Evolutionary conservation across 345 rosid species (phyloP), one percentile per base, ranked within the genome.

Genomic region (Mangifera indica): DNA sequence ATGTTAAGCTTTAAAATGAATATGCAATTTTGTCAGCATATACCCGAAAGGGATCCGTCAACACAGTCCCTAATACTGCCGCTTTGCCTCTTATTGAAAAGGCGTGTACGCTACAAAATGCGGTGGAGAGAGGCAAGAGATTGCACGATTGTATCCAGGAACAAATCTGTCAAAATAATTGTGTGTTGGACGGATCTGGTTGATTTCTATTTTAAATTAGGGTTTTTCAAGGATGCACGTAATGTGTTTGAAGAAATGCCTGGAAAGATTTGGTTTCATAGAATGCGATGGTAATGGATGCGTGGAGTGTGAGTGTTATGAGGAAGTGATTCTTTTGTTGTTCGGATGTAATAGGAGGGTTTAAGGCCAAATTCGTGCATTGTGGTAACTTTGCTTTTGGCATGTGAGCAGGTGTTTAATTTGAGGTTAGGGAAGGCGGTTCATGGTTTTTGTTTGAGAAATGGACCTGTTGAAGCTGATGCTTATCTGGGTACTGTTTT

Each of bases 51-150:
- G 81, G 77, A 70, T 79, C 85, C 49, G 72, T 80, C 18, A 74
- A 80, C 58, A 17, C 76, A 6, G 0, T 58, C 11, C 87, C 87
- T 7, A 74, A 79, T 58, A 21, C 52, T 18, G 10, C 77, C 24
- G 37, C 84, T 58, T 70, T 85, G 75, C 86, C 89, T 52, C 83
- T 85, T 51, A 71, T 85, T 56, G 76, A 80, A 71, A 83, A 87
- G 79, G 86, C 85, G 0, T 83, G 87, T 51, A 44, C 72, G 17
- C 74, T 81, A 76, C 69, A 80, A 14, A 74, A 78, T 4, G 87
- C 70, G 1, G 75, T 83, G 1, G 86, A 85, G 69, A 75, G 56
- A 0, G 89, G 87, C 0, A 77, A 73, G 67, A 73, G 69, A 64
- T 53, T 83, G 54, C 87, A 79, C 63, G 40, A 45, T 9, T 63